These are phyloP conservation scores for Colletotrichum neosansevieriae DNA, from an alignment of 2,329 filamentous ascomycete genomes.

Conservation along the genomic window DNA sequence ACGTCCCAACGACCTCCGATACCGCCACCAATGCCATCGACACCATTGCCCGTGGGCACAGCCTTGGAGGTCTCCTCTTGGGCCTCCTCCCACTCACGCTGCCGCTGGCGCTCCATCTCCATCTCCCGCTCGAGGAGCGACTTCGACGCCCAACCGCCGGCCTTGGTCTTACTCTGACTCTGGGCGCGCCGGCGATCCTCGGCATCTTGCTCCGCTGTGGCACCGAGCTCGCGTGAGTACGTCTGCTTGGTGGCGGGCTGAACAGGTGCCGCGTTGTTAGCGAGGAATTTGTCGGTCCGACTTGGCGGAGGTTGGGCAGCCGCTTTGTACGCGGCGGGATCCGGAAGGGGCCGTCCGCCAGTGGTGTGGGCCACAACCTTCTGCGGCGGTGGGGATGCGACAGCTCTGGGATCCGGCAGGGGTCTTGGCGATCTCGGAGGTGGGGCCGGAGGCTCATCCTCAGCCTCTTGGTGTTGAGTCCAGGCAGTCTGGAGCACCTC, in stretches of 20 bases:
- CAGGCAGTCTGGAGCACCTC: conserved; percentile 71
- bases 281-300: conserved; percentile 70
- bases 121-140: conserved; percentile 83
- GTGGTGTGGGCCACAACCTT: conserved; percentile 54
- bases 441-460: conserved; percentile 44
- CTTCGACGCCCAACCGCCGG: conserved; percentile 73
- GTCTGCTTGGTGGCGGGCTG: conserved; percentile 56
- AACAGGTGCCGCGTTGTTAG: conserved; percentile 64
- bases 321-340: conserved; percentile 54
- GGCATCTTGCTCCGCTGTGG: conserved; percentile 70
- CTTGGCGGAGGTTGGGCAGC: conserved; percentile 46
- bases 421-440: conserved; percentile 52
- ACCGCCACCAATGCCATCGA: conserved; percentile 75
- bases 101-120: conserved; percentile 81
- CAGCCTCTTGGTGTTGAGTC: conserved; percentile 56
- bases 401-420: conserved; percentile 53
- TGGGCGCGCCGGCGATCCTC: conserved; percentile 72
- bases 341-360: conserved; percentile 65
- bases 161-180: conserved; percentile 71
- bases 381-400: conserved; percentile 44
- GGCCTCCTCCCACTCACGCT: conserved; percentile 83
- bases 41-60: conserved; percentile 61
- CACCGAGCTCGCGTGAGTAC: conserved; percentile 67
- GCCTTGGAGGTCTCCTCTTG: conserved; percentile 74
- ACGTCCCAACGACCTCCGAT: conserved; percentile 80